Percentiles rank a stretch among this genome's conserved stretches.
These are phyloP conservation scores for Immersiporthe knoxdaviesiana DNA, from an alignment of 2,329 filamentous ascomycete genomes.

Conservation along the genomic window DNA sequence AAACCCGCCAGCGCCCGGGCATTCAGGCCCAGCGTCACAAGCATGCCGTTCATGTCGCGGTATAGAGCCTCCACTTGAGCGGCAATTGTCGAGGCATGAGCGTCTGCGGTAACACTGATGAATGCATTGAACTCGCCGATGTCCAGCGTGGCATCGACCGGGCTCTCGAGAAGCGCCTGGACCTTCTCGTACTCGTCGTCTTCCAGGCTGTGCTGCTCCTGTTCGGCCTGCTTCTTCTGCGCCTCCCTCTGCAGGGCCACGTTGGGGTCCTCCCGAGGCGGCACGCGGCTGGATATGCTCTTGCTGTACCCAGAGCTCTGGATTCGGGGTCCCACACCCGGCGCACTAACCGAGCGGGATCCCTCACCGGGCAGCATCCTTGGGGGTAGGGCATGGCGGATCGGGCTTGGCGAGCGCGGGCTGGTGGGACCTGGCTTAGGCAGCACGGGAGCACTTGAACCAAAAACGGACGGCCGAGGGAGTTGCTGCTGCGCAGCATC, in stretches of 20 bases:
- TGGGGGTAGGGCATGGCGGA: slow-evolving; percentile 61
- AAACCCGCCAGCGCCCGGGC: slow-evolving; percentile 67
- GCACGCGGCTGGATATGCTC: slow-evolving; percentile 46
- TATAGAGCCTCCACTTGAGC: slow-evolving; percentile 70
- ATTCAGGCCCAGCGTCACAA: slow-evolving; percentile 89
- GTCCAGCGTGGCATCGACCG: slow-evolving; percentile 62
- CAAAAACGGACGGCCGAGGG: slow-evolving; percentile 52
- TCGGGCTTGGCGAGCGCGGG: slow-evolving; percentile 73
- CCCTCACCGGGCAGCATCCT: slow-evolving; percentile 54
- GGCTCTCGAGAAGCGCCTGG: slow-evolving; percentile 64
- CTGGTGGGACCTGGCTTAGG: slow-evolving; percentile 58
- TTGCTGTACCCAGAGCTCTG: slow-evolving; percentile 35
- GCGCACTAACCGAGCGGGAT: slow-evolving; percentile 62
- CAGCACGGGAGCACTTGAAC: slow-evolving; percentile 59
- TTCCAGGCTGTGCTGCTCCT: slow-evolving; percentile 60
- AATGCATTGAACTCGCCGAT: slow-evolving; percentile 71
- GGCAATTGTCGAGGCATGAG: slow-evolving; percentile 58
- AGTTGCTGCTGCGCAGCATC: slow-evolving; percentile 49
- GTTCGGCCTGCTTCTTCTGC: slow-evolving; percentile 59
- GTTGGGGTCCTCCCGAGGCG: slow-evolving; percentile 50
- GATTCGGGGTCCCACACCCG: slow-evolving; percentile 47
- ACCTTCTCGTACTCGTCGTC: slow-evolving; percentile 76
- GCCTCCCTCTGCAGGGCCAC: slow-evolving; percentile 55
- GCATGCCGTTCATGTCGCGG: slow-evolving; percentile 88
- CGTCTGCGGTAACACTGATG: slow-evolving; percentile 55